Base-by-base conservation (phyloP, 352 stramenopile genomes). In the Pythium sp. region DNA sequence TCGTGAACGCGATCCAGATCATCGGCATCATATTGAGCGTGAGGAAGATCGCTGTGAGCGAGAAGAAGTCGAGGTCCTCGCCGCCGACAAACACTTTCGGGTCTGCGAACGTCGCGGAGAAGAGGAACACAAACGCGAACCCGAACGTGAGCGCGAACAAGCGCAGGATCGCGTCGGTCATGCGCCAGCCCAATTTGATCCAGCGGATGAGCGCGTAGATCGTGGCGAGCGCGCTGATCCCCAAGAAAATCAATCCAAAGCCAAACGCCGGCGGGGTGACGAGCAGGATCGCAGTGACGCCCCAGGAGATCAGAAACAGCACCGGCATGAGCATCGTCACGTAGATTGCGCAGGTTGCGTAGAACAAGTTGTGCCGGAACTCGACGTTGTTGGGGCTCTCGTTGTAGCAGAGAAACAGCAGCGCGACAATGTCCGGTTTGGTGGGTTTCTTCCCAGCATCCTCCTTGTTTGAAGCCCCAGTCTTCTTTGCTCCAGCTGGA, bases 1-100 rank as follows among this genome's bases (percentile, higher is more conserved):
- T 97, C 0, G 87, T 92, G 71, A 97, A 97, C 6, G 86, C 87
- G 46, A 97, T 83, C 82, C 87, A 96, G n/a, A 97, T 84, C 72
- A 97, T 89, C 8, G 89, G 87, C 76, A 95, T 87, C 87, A 96
- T 93, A 69, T 95, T 94, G 57, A 95, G 78, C 24, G 89, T 93
- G 12, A 95, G 72, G 53, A 91, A 94, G 46, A 95, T 89, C 38
- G 76, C 72, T 20, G 82, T 93, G 49, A 96, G 69, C 26, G 86
- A 80, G 67, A 94, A 93, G 38, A 93, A 93, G 22, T 94, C 85
- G 49, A 96, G 64, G 24, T 84, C 65, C 55, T 89, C 72, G 20
- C 84, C 81, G 24, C 82, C 87, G 0, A 92, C 51, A 56, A 90
- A 91, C 22, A 93, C 84, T 30, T 80, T 77, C 0, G 87, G 86